phyloP scores from a whole-genome alignment of 2,329 filamentous ascomycete genomes.

The Pestalotiopsis sp. region DNA sequence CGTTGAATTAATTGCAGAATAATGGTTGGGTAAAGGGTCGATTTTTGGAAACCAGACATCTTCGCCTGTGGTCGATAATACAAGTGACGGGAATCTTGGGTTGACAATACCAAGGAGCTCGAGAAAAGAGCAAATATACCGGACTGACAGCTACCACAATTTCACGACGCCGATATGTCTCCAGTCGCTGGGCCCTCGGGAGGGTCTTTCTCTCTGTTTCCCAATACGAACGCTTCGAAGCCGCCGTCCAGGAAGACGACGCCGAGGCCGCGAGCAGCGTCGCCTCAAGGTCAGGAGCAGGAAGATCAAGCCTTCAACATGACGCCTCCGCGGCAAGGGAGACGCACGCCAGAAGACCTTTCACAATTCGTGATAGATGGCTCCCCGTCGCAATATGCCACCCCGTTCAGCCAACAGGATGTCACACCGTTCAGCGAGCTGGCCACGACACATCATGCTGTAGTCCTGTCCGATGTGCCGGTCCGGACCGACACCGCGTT shows the following conservation, averaged over 20 bases:
- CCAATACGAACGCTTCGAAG: constrained; percentile 46
- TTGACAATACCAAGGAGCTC: constrained; percentile 3
- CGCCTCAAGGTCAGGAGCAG: constrained; percentile 27
- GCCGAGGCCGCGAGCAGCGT: constrained; percentile 31
- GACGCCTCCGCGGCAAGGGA: constrained; percentile 31
- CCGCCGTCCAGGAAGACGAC: constrained; percentile 47
- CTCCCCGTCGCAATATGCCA: constrained; percentile 21
- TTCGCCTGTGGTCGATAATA: background rate
- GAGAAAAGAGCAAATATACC: background rate
- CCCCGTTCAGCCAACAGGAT: constrained; percentile 27
- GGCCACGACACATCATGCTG: constrained; percentile 38
- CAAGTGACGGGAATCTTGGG: background rate
- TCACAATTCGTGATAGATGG: constrained; percentile 33
- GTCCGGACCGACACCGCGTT: constrained; percentile 53
- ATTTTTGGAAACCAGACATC: constrained; percentile 13
- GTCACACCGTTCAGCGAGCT: constrained; percentile 26
- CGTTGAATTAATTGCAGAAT: background rate
- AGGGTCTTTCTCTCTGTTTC: constrained; percentile 59
- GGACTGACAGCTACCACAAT: background rate
- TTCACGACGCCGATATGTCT: constrained; percentile 3
- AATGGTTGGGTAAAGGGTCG: constrained; percentile 18
- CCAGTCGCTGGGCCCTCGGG: constrained; percentile 26
- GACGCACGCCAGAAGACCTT: constrained; percentile 28
- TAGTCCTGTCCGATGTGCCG: constrained; percentile 44
- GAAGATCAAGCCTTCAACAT: constrained; percentile 30